phyloP scores from a whole-genome alignment of 2,329 filamentous ascomycete species.

The Ceratocystis diversiconidia region DNA sequence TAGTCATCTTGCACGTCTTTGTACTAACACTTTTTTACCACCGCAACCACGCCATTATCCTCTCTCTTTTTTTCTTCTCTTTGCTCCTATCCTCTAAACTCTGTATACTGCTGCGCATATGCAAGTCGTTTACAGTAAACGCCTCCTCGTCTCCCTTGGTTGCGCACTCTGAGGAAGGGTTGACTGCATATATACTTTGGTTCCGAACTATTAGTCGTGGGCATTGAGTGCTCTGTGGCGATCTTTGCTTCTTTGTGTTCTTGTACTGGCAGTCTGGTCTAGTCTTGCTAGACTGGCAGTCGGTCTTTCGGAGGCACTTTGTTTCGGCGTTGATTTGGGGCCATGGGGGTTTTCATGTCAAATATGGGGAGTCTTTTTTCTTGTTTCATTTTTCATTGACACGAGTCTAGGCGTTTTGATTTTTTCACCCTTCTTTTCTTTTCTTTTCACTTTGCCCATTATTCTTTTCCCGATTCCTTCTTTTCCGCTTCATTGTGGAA shows the following conservation, averaged over 20 bases:
- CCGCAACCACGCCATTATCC: not conserved
- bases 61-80: slow-evolving; percentile 5
- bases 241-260: slow-evolving; percentile 4
- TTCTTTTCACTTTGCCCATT: not conserved
- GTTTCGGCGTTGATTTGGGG: slow-evolving; percentile 4
- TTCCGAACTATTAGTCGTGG: not conserved
- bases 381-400: not conserved
- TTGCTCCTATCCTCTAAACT: not conserved
- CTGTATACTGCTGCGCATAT: slow-evolving; percentile 5
- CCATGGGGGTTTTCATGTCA: not conserved
- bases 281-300: not conserved
- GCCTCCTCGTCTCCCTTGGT: not conserved
- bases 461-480: not conserved
- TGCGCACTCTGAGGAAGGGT: not conserved
- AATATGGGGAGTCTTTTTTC: not conserved
- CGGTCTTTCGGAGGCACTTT: not conserved
- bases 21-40: not conserved
- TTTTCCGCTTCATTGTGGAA: not conserved
- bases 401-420: not conserved
- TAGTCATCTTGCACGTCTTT: slow-evolving; percentile 5
- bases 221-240: not conserved
- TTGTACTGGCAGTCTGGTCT: not conserved
- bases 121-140: not conserved
- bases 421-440: not conserved
- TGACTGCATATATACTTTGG: slow-evolving; percentile 11